Base-by-base conservation (phyloP, 345 rosid genomes). In the Cardamine occulta region DNA sequence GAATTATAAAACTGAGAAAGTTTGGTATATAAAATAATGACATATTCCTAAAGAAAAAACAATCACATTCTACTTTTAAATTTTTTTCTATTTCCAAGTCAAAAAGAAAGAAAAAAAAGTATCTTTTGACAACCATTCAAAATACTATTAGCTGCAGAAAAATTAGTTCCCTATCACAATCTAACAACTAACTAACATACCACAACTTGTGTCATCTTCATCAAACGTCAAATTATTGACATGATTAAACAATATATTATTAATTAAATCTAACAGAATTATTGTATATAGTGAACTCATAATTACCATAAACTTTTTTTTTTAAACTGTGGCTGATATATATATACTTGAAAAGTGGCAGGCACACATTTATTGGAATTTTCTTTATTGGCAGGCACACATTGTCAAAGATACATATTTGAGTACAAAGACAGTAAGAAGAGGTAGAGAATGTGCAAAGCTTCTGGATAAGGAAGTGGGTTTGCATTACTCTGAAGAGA, bases 401-500 rank as follows among this genome's bases (percentile, higher is more conserved):
- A 63, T 47, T 70, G 76, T 55, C 76, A 77, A 54, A 70, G 71
- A 63, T 70, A 63, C 65, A 70, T 61, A 60, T 55, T 76, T 76
- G 26, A 55, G 52, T 9, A 76, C 52, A 44, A 63, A 64, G 47
- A 34, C 8, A 59, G 57, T 21, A 77, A 63, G 53, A 70, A n/a
- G 51, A 44, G 28, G 42, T 9, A 42, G 65, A 62, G 70, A 70
- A 77, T 55, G 28, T 19, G 68, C 63, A 72, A 58, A 59, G 77
- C 63, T 52, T 57, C 77, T 59, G 57, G 45, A 15, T 23, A 18
- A 53, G 29, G 55, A n/a, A 40, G 74, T 59, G 64, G 68, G 48
- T 66, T 55, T 34, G 65, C 14, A 40, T 85, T 78, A 85, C 34
- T 75, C 34, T 66, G 75, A 61, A 7, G 96, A 89, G 73, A 91